Percentiles rank a stretch among this genome's conserved stretches.
Evolutionary conservation across 2,329 filamentous ascomycete genomes (phyloP).

Genomic region (Epichloe baconii): DNA sequence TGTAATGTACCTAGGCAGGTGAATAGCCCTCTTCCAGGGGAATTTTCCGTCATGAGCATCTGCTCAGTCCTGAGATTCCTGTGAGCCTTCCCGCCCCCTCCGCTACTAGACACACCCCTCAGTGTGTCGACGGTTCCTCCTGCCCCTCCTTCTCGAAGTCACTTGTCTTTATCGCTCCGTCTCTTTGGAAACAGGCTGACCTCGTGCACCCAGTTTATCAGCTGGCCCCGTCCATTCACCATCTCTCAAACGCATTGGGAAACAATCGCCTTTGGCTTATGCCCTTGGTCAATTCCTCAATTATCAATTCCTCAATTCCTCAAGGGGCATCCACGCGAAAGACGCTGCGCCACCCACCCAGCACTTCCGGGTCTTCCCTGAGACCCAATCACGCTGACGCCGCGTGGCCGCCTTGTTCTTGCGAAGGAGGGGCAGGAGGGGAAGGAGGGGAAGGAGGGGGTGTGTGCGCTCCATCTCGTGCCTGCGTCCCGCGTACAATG

Average conservation of each 20-base stretch:
- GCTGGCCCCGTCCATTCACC: not conserved
- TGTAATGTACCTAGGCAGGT: no score
- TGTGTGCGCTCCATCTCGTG: conserved; percentile 2
- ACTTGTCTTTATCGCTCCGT: not conserved
- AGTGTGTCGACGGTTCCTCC: not conserved
- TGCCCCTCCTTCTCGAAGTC: not conserved
- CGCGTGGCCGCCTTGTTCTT: not conserved
- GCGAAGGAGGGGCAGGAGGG: not conserved
- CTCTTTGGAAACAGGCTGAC: no score
- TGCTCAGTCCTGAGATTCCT: no score
- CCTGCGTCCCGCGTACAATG: conserved; percentile 1
- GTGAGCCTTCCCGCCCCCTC: not conserved
- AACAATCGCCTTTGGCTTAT: no score
- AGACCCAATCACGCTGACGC: not conserved
- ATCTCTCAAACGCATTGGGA: not conserved
- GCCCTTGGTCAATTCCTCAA: not conserved
- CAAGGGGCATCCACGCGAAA: not conserved
- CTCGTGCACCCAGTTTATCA: not conserved
- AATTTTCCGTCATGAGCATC: no score
- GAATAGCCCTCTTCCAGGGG: no score
- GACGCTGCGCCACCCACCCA: not conserved
- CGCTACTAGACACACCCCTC: not conserved
- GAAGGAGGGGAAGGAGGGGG: not conserved
- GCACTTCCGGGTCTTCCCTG: not conserved
- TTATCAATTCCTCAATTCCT: not conserved